Evolutionary conservation across 208 protist genomes (phyloP), one percentile per base, ranked within the genome.

Genomic region (Vickermania spadyakhi): DNA sequence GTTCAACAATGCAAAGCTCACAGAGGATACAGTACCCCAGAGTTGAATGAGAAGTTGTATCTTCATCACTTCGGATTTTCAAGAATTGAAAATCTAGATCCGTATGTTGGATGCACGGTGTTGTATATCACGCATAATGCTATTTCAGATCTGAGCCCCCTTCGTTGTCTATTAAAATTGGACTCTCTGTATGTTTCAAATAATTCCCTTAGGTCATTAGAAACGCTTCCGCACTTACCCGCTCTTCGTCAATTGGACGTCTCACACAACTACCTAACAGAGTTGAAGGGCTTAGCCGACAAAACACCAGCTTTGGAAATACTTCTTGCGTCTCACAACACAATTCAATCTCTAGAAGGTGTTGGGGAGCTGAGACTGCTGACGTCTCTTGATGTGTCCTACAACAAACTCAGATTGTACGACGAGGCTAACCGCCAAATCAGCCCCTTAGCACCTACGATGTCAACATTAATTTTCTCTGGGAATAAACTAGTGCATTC

Each of bases 41-140:
- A 96, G 57, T 73, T 98, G 31, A 98, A 98, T 62, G 85, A 97
- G 53, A 93, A 81, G 55, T 64, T 97, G 0, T 98, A 97, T 60
- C 77, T 98, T 41, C 86, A 97, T 64, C 93, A 93, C 72, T 50
- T 86, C 26, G 77, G 90, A 31, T 91, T 97, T 56, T 41, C 56
- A 1, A 45, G 18, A 45, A 45, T 45, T n/a, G 36, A 45, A 18
- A 67, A 52, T 2, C 85, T 98, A 18, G 64, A 51, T 36, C 53
- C 74, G 52, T 98, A 94, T 68, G 74, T 75, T 13, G 79, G 78
- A 31, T 85, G 89, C 56, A 84, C 66, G 11, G 84, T 89, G 21
- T 61, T 98, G 2, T 98, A 96, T 66, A 74, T 98, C 36, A 81
- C 94, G 56, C 76, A 93, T 64, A 98, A 98, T 79, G 73, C 68